A percentile compares a stretch with the other conserved stretches of the same genome.
Conservation (phyloP, 2,329 filamentous ascomycete genomes). For the Leptodontidium sp. region DNA sequence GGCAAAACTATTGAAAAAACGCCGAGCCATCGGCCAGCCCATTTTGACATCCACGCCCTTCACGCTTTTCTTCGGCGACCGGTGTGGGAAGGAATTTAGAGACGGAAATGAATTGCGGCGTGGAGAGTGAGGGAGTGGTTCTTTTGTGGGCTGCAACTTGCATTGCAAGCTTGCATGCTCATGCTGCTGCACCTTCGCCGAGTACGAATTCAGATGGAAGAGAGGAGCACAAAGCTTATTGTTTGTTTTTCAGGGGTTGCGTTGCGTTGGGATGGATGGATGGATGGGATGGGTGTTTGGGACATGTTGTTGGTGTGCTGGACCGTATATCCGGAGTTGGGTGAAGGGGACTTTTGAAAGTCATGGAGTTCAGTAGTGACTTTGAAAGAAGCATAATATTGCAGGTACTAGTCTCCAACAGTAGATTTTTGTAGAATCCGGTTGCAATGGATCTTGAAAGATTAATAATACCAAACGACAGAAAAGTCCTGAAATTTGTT, state of each 20-base stretch:
- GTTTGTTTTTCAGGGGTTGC: slow-evolving; percentile 1
- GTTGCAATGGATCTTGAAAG: not conserved
- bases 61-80: slow-evolving; percentile 4
- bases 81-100: slow-evolving; percentile 2
- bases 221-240: slow-evolving; percentile 12
- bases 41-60: slow-evolving; percentile 15
- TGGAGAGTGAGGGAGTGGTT: not conserved
- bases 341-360: not conserved
- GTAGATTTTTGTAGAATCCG: too few species aligned
- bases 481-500: not conserved
- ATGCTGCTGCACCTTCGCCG: not conserved
- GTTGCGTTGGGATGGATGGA: not conserved
- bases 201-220: slow-evolving; percentile 18
- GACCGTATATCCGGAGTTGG: slow-evolving; percentile 11
- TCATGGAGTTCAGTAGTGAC: not conserved
- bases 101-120: not conserved
- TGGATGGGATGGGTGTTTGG: not conserved
- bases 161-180: not conserved
- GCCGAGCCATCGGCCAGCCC: not conserved
- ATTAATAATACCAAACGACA: not conserved
- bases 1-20: not conserved
- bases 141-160: slow-evolving; percentile 12
- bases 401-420: too few species aligned
- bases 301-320: not conserved
- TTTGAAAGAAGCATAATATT: slow-evolving; percentile 4